phyloP scores from a whole-genome alignment of 805 yeast species.

The Suhomyces pyralidae region DNA sequence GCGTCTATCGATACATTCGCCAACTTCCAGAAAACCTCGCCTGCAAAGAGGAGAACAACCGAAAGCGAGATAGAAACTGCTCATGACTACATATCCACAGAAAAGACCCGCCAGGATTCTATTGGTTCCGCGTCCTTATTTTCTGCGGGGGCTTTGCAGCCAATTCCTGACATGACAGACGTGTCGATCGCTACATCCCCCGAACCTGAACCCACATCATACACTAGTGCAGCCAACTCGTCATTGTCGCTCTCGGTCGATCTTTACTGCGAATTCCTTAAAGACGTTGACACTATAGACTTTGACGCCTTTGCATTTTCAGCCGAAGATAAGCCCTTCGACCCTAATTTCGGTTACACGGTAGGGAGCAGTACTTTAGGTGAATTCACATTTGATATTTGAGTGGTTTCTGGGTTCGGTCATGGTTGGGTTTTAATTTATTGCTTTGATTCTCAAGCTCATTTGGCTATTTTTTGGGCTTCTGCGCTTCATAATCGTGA shows the following conservation, averaged over 20 bases:
- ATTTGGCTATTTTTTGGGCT: background rate
- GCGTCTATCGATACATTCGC: slow-evolving; percentile 18
- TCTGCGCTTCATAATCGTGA: background rate
- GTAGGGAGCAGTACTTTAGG: background rate
- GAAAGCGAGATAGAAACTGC: background rate
- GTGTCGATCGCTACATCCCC: background rate
- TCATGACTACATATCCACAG: background rate
- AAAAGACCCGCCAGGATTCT: slow-evolving; percentile 1
- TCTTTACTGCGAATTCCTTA: background rate
- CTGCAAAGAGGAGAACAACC: background rate
- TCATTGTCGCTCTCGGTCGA: background rate
- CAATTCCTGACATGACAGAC: background rate
- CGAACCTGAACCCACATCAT: background rate
- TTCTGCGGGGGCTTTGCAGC: background rate
- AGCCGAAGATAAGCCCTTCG: background rate
- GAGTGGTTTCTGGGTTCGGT: background rate
- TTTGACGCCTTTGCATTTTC: background rate
- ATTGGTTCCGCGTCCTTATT: background rate
- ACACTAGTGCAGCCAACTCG: background rate
- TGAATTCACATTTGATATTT: background rate
- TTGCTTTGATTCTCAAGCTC: background rate
- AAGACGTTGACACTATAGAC: background rate
- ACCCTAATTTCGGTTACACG: background rate
- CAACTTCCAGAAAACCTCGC: slow-evolving; percentile 3
- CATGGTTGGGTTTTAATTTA: background rate